These are phyloP conservation scores for Colletotrichum tropicale DNA, from an alignment of 2,329 filamentous ascomycete species.

Conservation along the genomic window DNA sequence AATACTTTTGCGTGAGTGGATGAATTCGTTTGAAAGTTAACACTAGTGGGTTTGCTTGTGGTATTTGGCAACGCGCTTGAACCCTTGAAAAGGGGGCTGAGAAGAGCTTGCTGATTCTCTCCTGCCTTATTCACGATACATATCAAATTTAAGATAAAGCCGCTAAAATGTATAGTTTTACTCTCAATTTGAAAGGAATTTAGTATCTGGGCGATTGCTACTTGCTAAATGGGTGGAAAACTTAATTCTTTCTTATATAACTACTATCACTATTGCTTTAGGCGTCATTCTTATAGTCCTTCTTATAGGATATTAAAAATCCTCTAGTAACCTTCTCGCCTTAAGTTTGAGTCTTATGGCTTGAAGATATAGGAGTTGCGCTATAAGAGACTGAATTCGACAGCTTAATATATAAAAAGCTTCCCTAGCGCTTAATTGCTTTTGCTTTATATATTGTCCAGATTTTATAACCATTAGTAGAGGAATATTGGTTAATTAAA, in stretches of 20 bases:
- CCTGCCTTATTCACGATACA: fast-evolving
- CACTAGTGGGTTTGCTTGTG: conserved; percentile 31
- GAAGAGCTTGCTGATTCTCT: background rate
- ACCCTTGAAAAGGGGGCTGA: conserved; percentile 25
- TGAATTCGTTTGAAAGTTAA: conserved; percentile 28
- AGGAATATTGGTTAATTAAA: too few relatives aligned
- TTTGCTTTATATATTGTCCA: too few relatives aligned
- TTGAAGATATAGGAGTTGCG: background rate
- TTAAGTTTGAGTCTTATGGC: fast-evolving
- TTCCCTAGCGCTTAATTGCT: too few relatives aligned
- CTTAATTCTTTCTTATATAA: fast-evolving
- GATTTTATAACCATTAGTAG: too few relatives aligned
- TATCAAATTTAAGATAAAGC: fast-evolving
- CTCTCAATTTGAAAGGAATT: background rate
- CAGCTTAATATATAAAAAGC: background rate
- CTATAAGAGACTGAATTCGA: background rate
- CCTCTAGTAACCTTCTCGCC: fast-evolving
- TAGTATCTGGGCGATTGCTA: fast-evolving
- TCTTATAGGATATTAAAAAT: background rate
- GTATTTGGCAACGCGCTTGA: conserved; percentile 27
- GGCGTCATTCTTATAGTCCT: fast-evolving
- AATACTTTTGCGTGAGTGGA: conserved; percentile 32
- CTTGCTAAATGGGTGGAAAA: background rate
- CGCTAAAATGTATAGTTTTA: fast-evolving
- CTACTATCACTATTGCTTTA: fast-evolving